Base-by-base conservation (phyloP, 2,329 filamentous ascomycete genomes). In the Fusarium penzigii region DNA sequence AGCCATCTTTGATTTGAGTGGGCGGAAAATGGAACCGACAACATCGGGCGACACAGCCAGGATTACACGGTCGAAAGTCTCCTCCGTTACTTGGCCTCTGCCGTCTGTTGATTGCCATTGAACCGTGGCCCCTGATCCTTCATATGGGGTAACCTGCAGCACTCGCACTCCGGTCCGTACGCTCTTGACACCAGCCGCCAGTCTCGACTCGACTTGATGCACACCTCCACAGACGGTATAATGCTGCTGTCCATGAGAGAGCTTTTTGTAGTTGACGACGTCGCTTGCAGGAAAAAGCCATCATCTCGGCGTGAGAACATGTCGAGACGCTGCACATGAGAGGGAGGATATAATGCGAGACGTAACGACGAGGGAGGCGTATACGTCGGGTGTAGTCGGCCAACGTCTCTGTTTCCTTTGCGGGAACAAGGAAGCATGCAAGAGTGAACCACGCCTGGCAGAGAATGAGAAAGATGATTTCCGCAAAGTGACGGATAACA, bases 31-130 rank as follows among this genome's bases (percentile, higher is more conserved):
- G 6, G 65, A 65, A 6, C 72, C 75, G 0, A 77, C 78, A 5
- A 81, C 74, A 55, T 82, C 75, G 1, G 82, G 82, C 1, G 81
- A 76, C 2, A 84, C 78, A 0, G 80, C 80, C 1, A 85, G 67
- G 20, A 85, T 68, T 1, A 82, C 79, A 2, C 70, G 71, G 47
- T 84, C 80, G 47, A 83, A 83, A 0, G 59, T 47, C 16, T 77
- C 71, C 20, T 70, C 59, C n/a, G 34, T 29, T 17, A 59, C 12
- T 14, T 51, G 13, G 5, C 44, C 53, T 1, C 41, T 51, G 12
- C 61, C 58, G 6, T 41, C 13, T 1, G 40, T 53, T 8, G 59
- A 54, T 58, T 63, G 59, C 75, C 75, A 78, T 2, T 60, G 58
- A 6, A 78, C 52, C 6, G 75, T 66, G 1, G 52, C 53, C 2